Base-by-base conservation (phyloP, 768 basidiomycete genomes). In the Chlorophyllum brunneum region DNA sequence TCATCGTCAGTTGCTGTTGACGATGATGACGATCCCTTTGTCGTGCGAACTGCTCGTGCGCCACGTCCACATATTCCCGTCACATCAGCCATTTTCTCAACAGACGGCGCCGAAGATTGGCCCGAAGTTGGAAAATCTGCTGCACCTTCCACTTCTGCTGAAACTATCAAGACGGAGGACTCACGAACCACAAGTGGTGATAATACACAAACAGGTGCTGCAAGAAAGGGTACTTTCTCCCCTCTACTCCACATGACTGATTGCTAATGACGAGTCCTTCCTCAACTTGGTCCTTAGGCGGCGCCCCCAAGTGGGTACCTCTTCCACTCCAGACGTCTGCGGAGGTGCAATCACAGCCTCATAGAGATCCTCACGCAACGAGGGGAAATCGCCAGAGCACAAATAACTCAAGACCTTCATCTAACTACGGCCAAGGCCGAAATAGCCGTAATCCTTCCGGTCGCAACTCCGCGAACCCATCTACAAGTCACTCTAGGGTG, bases 401-500 rank as follows among this genome's bases (percentile, higher is more conserved):
- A 26, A 51, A 51, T 39, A 31, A 3, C 15, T 39, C 39, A 16
- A 34, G 52, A 29, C 34, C 46, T 4, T 8, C 36, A 16, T 46
- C 37, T 7, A 56, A 47, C 37, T 27, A 26, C 22, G 49, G 50
- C 13, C 44, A 50, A 34, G 16, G 52, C 40, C 46, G 57, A 9
- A 58, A 56, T 34, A 64, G 61, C 24, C 59, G 65, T 27, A 55
- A 57, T 7, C 63, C 62, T 5, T 67, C 66, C 18, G 64, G 62
- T 4, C 60, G 62, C 42, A 66, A 60, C 41, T 69, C 67, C 15
- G 58, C 54, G 18, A 49, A 62, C 8, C 65, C 61, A 5, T 67
- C 63, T 37, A 56, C 61, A 47, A 65, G 75, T 15, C 61, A 61
- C 24, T 62, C 59, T 16, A 54, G 69, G 31, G 63, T 66, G 10